Percentiles rank a stretch among this genome's conserved stretches.
phyloP scores from a whole-genome alignment of 2,329 filamentous ascomycete species.

The Proliferodiscus dingleyae region DNA sequence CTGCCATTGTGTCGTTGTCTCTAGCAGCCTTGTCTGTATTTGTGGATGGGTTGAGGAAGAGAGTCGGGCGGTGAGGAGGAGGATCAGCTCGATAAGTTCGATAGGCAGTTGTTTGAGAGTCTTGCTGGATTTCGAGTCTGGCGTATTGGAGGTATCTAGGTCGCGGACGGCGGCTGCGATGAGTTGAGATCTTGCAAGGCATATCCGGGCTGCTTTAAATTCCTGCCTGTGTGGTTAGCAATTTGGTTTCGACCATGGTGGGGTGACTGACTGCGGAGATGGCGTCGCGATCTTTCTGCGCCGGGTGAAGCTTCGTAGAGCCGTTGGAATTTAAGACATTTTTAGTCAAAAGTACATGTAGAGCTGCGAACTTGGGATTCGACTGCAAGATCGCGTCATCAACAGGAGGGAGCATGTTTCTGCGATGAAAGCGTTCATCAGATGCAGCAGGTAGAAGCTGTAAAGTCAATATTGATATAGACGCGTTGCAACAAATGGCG shows the following conservation, averaged over 20 bases:
- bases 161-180: constrained; percentile 46
- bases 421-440: constrained; percentile 1
- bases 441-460: not conserved
- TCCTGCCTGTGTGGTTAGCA: constrained; percentile 41
- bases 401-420: constrained; percentile 56
- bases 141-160: constrained; percentile 33
- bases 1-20: constrained; percentile 46
- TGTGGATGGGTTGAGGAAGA: constrained; percentile 34
- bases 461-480: not conserved
- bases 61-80: constrained; percentile 46
- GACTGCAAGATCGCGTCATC: constrained; percentile 48
- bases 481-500: not conserved
- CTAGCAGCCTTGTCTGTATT: constrained; percentile 39
- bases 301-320: constrained; percentile 49
- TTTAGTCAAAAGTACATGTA: constrained; percentile 51
- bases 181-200: constrained; percentile 46
- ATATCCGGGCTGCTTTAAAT: constrained; percentile 44
- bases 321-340: constrained; percentile 53
- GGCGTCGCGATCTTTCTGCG: constrained; percentile 44
- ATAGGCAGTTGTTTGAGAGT: constrained; percentile 33
- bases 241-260: no score
- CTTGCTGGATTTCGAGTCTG: constrained; percentile 15
- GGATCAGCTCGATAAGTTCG: constrained; percentile 48
- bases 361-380: constrained; percentile 56
- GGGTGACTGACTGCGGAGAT: constrained; percentile 43